Conservation (phyloP, 257 asterid genomes). For the Solanum bulbocastanum region DNA sequence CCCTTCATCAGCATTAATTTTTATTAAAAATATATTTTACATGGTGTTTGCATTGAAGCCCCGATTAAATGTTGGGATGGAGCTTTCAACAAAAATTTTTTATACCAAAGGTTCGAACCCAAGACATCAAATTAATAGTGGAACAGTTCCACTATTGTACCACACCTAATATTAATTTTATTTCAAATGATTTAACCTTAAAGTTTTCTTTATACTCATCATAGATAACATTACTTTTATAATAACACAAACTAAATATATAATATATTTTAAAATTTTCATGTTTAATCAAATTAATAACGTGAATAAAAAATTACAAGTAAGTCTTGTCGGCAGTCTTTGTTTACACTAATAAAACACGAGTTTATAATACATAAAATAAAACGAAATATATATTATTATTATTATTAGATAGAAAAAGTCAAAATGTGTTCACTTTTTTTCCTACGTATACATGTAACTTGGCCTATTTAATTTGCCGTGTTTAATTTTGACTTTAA, state of each 20-base stretch:
- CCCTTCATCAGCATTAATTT: neutral
- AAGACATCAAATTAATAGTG: too few species aligned
- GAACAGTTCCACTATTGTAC: too few species aligned
- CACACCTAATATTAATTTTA: too few species aligned
- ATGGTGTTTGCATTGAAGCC: too few species aligned
- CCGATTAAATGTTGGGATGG: too few species aligned
- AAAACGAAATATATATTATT: neutral
- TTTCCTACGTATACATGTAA: neutral
- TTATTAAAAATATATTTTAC: neutral
- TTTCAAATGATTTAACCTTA: neutral
- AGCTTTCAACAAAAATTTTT: accelerated
- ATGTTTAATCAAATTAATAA: neutral
- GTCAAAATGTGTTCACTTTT: neutral
- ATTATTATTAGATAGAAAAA: neutral
- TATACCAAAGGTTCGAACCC: accelerated
- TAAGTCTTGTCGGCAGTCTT: neutral
- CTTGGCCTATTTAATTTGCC: neutral
- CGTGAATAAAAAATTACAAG: too few species aligned
- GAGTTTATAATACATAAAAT: neutral
- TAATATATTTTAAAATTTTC: neutral
- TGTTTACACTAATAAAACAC: neutral
- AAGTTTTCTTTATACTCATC: neutral
- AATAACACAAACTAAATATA: neutral
- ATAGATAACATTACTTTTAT: neutral
- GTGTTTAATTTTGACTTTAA: neutral